Base-by-base conservation (phyloP, 768 basidiomycete species). In the Agaricus sinodeliciosus region DNA sequence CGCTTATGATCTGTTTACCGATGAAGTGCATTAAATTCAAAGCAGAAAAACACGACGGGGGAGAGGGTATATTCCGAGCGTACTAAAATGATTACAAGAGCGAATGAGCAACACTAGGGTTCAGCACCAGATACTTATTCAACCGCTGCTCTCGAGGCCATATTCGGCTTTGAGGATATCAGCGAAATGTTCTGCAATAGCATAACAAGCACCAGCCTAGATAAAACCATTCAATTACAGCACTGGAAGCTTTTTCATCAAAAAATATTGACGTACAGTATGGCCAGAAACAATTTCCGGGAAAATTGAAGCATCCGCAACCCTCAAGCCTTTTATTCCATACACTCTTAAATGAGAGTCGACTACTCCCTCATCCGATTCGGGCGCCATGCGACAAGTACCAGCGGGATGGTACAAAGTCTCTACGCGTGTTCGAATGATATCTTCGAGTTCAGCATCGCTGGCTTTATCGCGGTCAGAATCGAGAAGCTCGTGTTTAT, bases 381-480 rank as follows among this genome's bases (percentile, higher is more conserved):
- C 57, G 15, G 72, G 69, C 11, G 74, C 74, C 74, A 76, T 78
- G 19, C 73, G 67, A 49, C 74, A 76, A 9, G 74, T 74, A 50
- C 71, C 65, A 9, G 70, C 55, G 0, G 75, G 75, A 57, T 78
- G 76, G 51, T 76, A 77, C 28, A 75, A 58, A 0, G 75, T 78
- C 56, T 76, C 72, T 4, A 72, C 68, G 13, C 75, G 67, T 43
- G 68, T 67, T 27, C 63, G 64, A 18, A 76, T 64, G 15, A 72
- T 54, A n/a, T 68, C 66, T 43, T 69, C 64, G 12, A 78, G 58
- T 28, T 73, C 71, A 36, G 63, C 65, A 52, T 78, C 70, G 3
- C 66, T 64, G 51, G 68, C 68, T 27, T 63, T 57, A 39, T 69
- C 62, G 28, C 65, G 57, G 5, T 61, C 59, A 49, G 67, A 67